Base-by-base conservation (phyloP, 305 asterid genomes). In the Fraxinus xanthoxyloides region DNA sequence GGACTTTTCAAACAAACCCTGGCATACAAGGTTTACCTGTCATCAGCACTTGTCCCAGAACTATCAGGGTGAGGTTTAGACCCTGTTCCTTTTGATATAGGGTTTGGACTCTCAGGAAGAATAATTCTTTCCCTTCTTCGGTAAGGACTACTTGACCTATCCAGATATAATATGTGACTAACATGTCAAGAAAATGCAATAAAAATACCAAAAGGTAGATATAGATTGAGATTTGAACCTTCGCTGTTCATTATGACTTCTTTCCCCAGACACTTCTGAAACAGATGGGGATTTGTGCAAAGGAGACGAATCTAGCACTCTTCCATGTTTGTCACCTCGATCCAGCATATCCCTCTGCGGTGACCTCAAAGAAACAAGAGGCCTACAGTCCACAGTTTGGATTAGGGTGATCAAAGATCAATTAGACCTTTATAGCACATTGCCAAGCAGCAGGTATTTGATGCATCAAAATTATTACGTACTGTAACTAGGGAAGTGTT, bases 341-440 rank as follows among this genome's bases (percentile, higher is more conserved):
- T 82, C 89, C 85, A 83, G 83, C 35, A 78, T 38, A 76, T 88
- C 96, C 87, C 93, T 90, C 84, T 79, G 94, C 0, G 93, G 91
- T 72, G 95, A 90, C 87, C 94, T 87, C 85, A 86, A 75, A 76
- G 92, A 86, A 67, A 85, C 87, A 81, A 85, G 81, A 19, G 89
- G 87, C 81, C 86, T 86, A n/a, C 77, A 80, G 19, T 90, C 97
- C 51, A 59, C 79, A 38, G 87, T 81, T 77, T 81, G 38, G 61
- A 48, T 54, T 38, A 75, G 36, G 76, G 72, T 8, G 30, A 74
- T 38, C 73, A 15, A 32, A 80, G 78, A 80, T 77, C 61, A 70
- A 24, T 69, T 38, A 79, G 80, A 67, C 77, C 15, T 65, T 21
- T 78, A 77, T 51, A 48, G 73, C 77, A 46, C n/a, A 59, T 78